Base-by-base conservation (phyloP, 148 eudicot species). In the Dianthus caryophyllus region DNA sequence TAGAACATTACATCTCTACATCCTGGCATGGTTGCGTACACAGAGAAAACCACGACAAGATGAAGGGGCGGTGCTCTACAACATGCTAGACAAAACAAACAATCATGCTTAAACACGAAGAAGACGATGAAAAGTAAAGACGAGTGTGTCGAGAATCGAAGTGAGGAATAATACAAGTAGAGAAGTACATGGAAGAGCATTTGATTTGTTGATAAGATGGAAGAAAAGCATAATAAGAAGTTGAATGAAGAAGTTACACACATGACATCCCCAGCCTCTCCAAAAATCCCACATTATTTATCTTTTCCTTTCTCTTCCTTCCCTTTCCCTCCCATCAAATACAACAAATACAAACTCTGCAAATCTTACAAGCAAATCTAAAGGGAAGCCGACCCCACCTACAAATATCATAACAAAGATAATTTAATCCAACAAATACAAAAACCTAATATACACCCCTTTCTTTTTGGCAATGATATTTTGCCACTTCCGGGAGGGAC, bases 321-420 rank as follows among this genome's bases (percentile, higher is more conserved):
- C 67, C 51, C 71, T 75, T 76, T 75, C 73, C 81, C 79, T 76
- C 83, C 75, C 81, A 82, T 76, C 84, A 77, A 75, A 88, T 86
- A 88, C 92, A 91, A 83, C 92, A 87, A 82, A 83, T 82, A 77
- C 84, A 83, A 79, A 77, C 79, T 83, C 75, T 70, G 75, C 71
- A 71, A n/a, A 76, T 71, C 67, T 76, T 76, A 76, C 79, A 76
- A 71, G 71, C 79, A 71, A n/a, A 76, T 76, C 79, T 76, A 71
- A 43, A 53, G 33, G 41, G 21, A 25, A n/a, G n/a, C n/a, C n/a
- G n/a, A n/a, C n/a, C n/a, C 51, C 33, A 54, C 64, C 64, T 59
- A 59, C 31, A 56, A 22, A 57, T 18, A 58, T 44, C 73, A 77
- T 33, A 7, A 33, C 38, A 7, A 33, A 33, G 38, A 33, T 33